A percentile compares a stretch with the other conserved stretches of the same genome.
phyloP scores from a whole-genome alignment of 1,284 basidiomycete genomes.

The Cryptococcus sp. region DNA sequence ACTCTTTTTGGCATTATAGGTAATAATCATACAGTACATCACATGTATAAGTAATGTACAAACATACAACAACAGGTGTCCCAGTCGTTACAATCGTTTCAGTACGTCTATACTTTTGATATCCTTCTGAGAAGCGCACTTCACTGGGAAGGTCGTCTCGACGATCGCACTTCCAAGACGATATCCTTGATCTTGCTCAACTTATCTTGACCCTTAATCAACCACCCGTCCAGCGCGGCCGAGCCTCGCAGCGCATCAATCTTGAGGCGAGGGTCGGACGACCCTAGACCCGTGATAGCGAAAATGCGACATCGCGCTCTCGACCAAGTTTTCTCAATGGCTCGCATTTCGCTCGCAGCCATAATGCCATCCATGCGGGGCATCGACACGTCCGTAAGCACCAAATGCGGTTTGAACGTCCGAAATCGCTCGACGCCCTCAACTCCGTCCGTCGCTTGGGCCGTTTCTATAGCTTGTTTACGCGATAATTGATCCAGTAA shows the following conservation, averaged over 20 bases:
- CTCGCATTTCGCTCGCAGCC: constrained; percentile 30
- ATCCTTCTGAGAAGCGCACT: no score
- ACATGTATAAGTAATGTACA: no score
- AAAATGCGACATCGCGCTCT: constrained; percentile 20
- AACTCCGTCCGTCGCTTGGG: constrained; percentile 27
- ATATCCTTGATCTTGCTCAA: constrained; percentile 24
- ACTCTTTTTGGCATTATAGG: no score
- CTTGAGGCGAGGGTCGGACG: constrained; percentile 32
- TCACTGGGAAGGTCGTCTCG: no score
- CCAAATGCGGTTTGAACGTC: constrained; percentile 26
- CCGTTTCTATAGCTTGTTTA: constrained; percentile 11
- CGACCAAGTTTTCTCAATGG: constrained; percentile 14
- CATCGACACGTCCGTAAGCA: constrained; percentile 39
- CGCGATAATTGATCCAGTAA: constrained; percentile 13
- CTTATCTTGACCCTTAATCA: constrained; percentile 37
- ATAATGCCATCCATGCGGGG: constrained; percentile 34
- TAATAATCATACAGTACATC: no score
- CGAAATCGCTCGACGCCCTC: constrained; percentile 27
- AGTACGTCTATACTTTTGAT: no score
- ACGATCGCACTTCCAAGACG: constrained; percentile 7
- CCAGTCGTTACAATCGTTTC: no score
- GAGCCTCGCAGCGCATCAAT: constrained; percentile 21
- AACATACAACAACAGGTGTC: no score
- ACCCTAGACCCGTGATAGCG: constrained; percentile 39
- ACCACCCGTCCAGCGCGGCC: constrained; percentile 38